Conservation (phyloP, 495 filamentous ascomycete species). For the Talaromyces ruber region DNA sequence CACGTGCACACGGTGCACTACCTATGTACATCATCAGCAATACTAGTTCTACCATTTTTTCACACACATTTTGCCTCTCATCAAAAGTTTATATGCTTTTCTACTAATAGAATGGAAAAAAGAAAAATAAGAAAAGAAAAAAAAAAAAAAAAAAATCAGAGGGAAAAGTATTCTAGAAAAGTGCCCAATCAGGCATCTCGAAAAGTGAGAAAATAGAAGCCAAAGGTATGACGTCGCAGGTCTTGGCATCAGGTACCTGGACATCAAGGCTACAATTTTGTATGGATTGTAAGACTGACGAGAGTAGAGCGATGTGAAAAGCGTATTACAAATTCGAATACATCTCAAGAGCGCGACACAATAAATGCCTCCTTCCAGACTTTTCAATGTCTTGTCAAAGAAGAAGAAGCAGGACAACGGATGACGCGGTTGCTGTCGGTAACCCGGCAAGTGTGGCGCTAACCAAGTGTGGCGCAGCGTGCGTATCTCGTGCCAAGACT, state of each 20-base stretch:
- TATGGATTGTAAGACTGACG: background rate
- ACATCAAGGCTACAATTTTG: background rate
- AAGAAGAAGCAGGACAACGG: background rate
- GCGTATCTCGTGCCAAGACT: background rate
- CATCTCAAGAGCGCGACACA: background rate
- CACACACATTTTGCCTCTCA: background rate
- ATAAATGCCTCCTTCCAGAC: too few species aligned
- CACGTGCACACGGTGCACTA: too few species aligned
- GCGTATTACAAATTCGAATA: background rate
- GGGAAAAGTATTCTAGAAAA: background rate
- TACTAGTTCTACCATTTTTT: background rate
- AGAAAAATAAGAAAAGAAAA: background rate
- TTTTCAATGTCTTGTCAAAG: background rate
- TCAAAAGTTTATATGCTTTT: background rate
- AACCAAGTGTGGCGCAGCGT: background rate
- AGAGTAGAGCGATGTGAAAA: background rate
- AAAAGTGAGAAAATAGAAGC: background rate
- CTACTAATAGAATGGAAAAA: background rate
- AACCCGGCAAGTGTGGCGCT: background rate
- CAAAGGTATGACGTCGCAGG: background rate
- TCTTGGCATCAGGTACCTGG: background rate
- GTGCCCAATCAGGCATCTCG: background rate
- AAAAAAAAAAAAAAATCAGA: background rate
- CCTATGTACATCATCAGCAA: background rate
- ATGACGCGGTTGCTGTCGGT: background rate